Evolutionary conservation across 2,329 filamentous ascomycete species (phyloP).

Genomic region (Coccinonectria pachysandricola): DNA sequence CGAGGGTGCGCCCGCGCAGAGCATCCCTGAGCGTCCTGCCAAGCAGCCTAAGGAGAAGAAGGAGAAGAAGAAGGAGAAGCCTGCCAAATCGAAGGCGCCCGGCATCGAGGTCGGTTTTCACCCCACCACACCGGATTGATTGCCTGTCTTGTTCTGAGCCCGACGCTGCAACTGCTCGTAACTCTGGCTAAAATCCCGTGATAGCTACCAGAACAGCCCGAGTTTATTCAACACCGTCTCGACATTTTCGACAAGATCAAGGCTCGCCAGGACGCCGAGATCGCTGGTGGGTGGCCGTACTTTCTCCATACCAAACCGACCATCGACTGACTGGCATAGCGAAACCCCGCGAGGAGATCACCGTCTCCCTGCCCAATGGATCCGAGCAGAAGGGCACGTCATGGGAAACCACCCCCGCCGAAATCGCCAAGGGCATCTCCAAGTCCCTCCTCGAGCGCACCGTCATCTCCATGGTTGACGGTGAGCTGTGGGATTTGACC

Average conservation of each 20-base stretch:
- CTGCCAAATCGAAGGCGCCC: constrained; percentile 49
- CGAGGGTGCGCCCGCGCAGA: constrained; percentile 24
- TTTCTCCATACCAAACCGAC: constrained; percentile 3
- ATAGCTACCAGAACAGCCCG: constrained; percentile 46
- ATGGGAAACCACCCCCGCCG: constrained; percentile 82
- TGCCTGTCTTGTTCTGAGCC: too few species aligned
- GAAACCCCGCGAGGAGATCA: constrained; percentile 65
- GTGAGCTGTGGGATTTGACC: constrained; percentile 83
- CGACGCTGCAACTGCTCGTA: too few species aligned
- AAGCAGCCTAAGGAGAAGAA: constrained; percentile 29
- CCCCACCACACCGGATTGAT: too few species aligned
- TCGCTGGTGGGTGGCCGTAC: constrained; percentile 31
- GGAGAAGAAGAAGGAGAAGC: constrained; percentile 17
- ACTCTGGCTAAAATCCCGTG: too few species aligned
- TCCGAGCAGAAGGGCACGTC: constrained; percentile 63
- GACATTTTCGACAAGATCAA: constrained; percentile 83
- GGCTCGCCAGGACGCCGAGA: constrained; percentile 69
- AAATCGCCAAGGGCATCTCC: constrained; percentile 68
- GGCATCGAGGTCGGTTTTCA: constrained; percentile 34
- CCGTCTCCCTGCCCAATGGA: constrained; percentile 63
- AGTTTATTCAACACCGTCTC: constrained; percentile 75
- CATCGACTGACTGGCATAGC: constrained; percentile 30
- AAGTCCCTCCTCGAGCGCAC: constrained; percentile 80
- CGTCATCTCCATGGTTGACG: constrained; percentile 78
- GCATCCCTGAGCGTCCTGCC: constrained; percentile 24